These are phyloP conservation scores for Crithidia fasciculata DNA, from an alignment of 208 protist species.

Conservation along the genomic window DNA sequence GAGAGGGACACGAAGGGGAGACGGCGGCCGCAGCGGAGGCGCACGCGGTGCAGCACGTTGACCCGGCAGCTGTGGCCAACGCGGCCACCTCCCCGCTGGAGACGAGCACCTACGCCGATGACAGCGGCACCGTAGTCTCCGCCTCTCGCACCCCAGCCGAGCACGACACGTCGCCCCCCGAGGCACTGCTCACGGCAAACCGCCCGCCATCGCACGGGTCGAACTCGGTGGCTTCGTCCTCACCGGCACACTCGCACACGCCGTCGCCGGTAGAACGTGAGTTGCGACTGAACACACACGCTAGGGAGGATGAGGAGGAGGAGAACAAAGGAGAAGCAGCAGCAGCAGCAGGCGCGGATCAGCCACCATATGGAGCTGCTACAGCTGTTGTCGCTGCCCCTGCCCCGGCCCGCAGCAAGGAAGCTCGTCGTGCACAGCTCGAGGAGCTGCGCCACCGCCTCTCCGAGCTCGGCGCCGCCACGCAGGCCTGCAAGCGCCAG, in stretches of 20 bases:
- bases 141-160: constrained; percentile 8
- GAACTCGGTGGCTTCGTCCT: constrained; percentile 10
- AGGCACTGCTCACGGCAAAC: constrained; percentile 3
- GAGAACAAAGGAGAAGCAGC: not conserved
- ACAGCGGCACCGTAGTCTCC: not conserved
- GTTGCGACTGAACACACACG: not conserved
- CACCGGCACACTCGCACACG: not conserved
- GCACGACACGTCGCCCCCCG: constrained; percentile 11
- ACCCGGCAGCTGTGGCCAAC: not conserved
- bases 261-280: constrained; percentile 9
- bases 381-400: not conserved
- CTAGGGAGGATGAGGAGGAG: not conserved
- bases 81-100: not conserved
- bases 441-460: constrained; percentile 34
- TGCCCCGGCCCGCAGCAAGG: not conserved
- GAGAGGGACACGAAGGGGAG: not conserved
- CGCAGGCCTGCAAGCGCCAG: constrained; percentile 9
- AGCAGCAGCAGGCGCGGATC: not conserved
- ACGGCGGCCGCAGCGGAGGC: not conserved
- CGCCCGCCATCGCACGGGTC: constrained; percentile 14
- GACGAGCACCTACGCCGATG: not conserved
- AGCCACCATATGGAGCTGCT: not conserved
- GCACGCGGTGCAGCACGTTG: not conserved
- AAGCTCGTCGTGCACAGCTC: constrained; percentile 12
- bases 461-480: constrained; percentile 21